Base-by-base conservation (phyloP, 768 basidiomycete species). In the Leccinum pellstonianum region DNA sequence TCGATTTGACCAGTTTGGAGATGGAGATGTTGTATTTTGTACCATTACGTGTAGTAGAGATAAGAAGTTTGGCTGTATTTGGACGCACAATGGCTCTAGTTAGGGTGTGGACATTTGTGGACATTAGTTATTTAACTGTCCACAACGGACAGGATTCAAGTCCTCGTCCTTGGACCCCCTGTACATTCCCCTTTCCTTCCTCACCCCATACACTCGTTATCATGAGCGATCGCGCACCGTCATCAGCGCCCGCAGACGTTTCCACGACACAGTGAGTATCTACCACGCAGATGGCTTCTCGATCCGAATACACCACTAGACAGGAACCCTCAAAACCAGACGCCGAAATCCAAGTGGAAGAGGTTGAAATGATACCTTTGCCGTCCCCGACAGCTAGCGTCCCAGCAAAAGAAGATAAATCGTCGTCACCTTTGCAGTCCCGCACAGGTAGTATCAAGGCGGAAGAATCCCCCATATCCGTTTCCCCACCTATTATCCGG, bases 171-270 rank as follows among this genome's bases (percentile, higher is more conserved):
- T 4, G 7, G 27, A 31, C 46, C 56, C 38, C 53, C 59, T 65
- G 64, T 61, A 58, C 57, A 43, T 46, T 46, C 41, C 8, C 53
- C 27, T 56, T 8, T 53, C 12, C 15, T 15, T 19, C 41, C 68
- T 61, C 63, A 69, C 67, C 61, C 21, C 59, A 63, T 62, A 57
- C 72, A 58, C 49, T 74, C 73, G 38, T 75, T 71, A 72, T 60
- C 60, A 75, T 73, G 73, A 64, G 61, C 65, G 59, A 73, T 64
- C 57, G 59, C 48, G 27, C 62, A 15, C 38, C 60, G 5, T 54
- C 64, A 1, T 56, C 62, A 0, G 1, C 29, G 11, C 27, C 56
- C 17, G 19, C 47, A 35, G 33, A 53, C 23, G 11, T 10, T 9
- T 54, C 48, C n/a, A 12, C 27, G 10, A 25, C 55, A 53, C 56